phyloP scores from a whole-genome alignment of 2,329 filamentous ascomycete species.

The Pseudogymnoascus sp. region DNA sequence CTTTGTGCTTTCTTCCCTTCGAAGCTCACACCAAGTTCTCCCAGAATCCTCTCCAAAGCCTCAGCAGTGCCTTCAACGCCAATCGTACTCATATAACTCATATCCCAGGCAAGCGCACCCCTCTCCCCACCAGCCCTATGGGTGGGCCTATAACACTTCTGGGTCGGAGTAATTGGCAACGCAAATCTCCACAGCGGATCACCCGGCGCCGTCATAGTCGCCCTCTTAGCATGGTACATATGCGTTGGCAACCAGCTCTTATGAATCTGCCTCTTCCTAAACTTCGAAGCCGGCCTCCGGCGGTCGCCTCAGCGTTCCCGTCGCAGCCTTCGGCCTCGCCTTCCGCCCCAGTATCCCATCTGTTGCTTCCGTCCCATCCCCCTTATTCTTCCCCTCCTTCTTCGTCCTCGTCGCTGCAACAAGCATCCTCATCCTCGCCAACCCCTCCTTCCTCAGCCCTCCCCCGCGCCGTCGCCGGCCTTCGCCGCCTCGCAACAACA shows the following conservation, averaged over 20 bases:
- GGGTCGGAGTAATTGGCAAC: constrained; percentile 74
- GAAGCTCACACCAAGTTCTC: constrained; percentile 55
- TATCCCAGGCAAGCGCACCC: constrained; percentile 84
- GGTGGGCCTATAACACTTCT: constrained; percentile 83
- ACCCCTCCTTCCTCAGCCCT: constrained; percentile 69
- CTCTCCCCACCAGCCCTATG: constrained; percentile 71
- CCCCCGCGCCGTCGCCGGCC: constrained; percentile 50
- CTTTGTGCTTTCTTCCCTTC: constrained; percentile 56
- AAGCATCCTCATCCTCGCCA: constrained; percentile 61
- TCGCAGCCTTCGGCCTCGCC: constrained; percentile 60
- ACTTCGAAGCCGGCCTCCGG: constrained; percentile 57
- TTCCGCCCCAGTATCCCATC: constrained; percentile 33
- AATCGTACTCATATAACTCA: constrained; percentile 88
- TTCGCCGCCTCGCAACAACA: constrained; percentile 58
- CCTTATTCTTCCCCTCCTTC: constrained; percentile 28
- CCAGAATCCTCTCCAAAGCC: constrained; percentile 61
- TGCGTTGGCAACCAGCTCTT: constrained; percentile 97
- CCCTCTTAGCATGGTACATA: constrained; percentile 86
- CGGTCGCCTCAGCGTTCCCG: constrained; percentile 61
- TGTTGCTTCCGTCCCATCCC: constrained; percentile 22
- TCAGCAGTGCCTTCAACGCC: constrained; percentile 61
- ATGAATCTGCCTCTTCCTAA: constrained; percentile 74
- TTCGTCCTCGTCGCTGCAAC: constrained; percentile 48
- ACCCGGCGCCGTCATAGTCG: constrained; percentile 75
- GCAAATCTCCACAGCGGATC: constrained; percentile 86